Conservation (phyloP, 1,284 basidiomycete genomes). For the Marasmius tenuissimus region DNA sequence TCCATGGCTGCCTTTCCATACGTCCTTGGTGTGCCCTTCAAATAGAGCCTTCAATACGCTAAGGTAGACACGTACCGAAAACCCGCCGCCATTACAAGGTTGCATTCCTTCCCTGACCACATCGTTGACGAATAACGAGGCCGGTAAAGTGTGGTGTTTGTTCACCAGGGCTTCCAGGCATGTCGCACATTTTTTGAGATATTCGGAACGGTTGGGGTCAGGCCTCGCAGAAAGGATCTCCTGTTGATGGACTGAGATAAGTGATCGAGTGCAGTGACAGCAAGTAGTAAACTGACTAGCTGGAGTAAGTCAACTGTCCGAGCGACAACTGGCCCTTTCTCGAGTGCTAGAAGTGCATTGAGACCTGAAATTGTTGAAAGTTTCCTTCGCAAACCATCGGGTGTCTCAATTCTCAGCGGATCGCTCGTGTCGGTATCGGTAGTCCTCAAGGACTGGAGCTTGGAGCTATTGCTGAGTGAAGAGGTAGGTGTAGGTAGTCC, state of each 20-base stretch:
- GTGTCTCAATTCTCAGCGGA: background rate
- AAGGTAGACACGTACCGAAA: background rate
- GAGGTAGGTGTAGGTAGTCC: too few species aligned
- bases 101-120: background rate
- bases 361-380: background rate
- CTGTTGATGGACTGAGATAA: background rate
- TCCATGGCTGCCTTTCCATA: constrained; percentile 6
- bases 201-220: background rate
- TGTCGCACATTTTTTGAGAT: background rate
- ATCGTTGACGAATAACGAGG: background rate
- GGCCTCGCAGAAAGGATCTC: background rate
- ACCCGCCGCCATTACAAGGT: background rate
- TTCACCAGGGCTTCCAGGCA: background rate
- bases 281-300: background rate
- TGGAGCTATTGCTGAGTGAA: too few species aligned
- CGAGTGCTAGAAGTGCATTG: background rate
- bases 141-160: background rate
- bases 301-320: background rate
- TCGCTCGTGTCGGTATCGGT: too few species aligned
- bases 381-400: background rate
- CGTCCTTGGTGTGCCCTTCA: constrained; percentile 3
- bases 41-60: background rate
- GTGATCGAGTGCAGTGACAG: background rate
- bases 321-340: background rate
- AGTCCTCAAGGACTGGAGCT: too few species aligned